Evolutionary conservation across 2,329 filamentous ascomycete genomes (phyloP).

Genomic region (Aspergillus sp.): DNA sequence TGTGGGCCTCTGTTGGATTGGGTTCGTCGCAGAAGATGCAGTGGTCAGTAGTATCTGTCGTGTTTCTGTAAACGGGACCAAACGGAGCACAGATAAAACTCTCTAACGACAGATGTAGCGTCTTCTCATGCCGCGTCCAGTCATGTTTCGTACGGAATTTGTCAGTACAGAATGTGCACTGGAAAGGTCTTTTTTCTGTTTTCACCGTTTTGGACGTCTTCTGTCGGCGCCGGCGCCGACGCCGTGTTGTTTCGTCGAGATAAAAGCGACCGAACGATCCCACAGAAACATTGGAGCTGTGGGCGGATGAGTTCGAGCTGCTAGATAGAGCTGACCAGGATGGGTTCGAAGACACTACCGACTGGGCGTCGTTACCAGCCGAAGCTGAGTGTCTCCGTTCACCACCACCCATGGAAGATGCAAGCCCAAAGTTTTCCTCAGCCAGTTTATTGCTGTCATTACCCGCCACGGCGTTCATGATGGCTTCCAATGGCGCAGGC

Average conservation of each 20-base stretch:
- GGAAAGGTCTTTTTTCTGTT: slow-evolving; percentile 25
- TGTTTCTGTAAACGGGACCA: slow-evolving; percentile 44
- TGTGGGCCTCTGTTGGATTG: slow-evolving; percentile 50
- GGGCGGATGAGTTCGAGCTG: slow-evolving; percentile 16
- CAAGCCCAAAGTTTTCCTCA: too few species aligned
- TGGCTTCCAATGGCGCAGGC: slow-evolving; percentile 58
- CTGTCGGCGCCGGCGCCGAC: too few species aligned
- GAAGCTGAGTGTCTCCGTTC: too few species aligned
- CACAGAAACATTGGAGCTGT: slow-evolving; percentile 20
- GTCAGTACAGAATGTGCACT: slow-evolving; percentile 51
- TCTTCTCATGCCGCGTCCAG: slow-evolving; percentile 51
- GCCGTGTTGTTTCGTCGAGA: slow-evolving; percentile 38
- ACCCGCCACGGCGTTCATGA: slow-evolving; percentile 53
- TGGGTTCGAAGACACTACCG: slow-evolving; percentile 7
- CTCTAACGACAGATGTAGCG: slow-evolving; percentile 48
- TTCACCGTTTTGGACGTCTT: slow-evolving; percentile 47
- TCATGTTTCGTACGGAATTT: slow-evolving; percentile 49
- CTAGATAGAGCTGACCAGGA: slow-evolving; percentile 14
- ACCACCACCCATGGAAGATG: too few species aligned
- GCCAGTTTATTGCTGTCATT: not conserved
- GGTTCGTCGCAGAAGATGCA: slow-evolving; percentile 53
- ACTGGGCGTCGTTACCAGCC: not conserved
- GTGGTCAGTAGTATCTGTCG: not conserved
- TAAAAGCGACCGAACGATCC: slow-evolving; percentile 48
- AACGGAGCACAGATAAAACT: slow-evolving; percentile 55